A percentile compares a stretch with the other conserved stretches of the same genome.
Evolutionary conservation across 345 rosid genomes (phyloP).

Genomic region (Lepidium africanum): DNA sequence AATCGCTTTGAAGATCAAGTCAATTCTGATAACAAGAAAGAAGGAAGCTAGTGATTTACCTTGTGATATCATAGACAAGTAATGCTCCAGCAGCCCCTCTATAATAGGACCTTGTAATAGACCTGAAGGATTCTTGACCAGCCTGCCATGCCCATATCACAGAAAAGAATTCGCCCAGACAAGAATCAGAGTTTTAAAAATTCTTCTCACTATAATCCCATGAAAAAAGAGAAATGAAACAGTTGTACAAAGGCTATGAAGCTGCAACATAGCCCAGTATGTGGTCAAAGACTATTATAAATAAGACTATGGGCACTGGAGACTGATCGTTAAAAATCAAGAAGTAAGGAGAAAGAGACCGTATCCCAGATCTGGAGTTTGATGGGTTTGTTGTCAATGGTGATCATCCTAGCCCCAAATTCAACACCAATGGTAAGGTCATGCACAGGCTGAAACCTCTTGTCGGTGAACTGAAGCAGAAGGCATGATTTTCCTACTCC

Average conservation of each 20-base stretch:
- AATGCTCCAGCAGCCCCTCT: constrained; percentile 98
- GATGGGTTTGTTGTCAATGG: constrained; percentile 85
- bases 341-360: constrained; percentile 30
- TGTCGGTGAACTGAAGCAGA: constrained; percentile 91
- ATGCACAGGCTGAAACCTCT: constrained; percentile 96
- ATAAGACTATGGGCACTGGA: neutral
- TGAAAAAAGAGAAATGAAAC: neutral
- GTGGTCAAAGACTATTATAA: neutral
- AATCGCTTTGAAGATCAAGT: neutral
- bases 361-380: constrained; percentile 99
- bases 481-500: constrained; percentile 99
- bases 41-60: constrained; percentile 29
- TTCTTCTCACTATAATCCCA: neutral
- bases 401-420: constrained; percentile 95
- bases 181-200: neutral
- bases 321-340: neutral
- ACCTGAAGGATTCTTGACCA: constrained; percentile 97
- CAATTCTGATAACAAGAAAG: neutral
- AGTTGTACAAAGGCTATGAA: neutral
- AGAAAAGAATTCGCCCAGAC: neutral
- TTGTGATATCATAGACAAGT: constrained; percentile 96
- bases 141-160: constrained; percentile 43
- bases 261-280: neutral
- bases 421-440: constrained; percentile 96
- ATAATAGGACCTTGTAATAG: constrained; percentile 94